Percentiles rank a stretch among this genome's conserved stretches.
phyloP scores from a whole-genome alignment of 2,329 filamentous ascomycete genomes.

The Corinectria fuckeliana region DNA sequence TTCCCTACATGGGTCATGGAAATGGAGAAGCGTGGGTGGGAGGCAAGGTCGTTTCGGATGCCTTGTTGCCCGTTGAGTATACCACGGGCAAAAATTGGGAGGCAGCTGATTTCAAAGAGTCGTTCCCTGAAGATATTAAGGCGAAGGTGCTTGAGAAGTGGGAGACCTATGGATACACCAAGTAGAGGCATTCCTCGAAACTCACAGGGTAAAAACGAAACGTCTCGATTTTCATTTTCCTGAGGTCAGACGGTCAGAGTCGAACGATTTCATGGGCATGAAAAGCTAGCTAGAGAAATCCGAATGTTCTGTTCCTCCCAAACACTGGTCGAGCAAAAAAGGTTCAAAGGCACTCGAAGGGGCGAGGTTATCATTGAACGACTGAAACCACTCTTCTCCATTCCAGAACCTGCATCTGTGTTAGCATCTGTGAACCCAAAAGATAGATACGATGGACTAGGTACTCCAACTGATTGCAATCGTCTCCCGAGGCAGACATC shows the following conservation, averaged over 20 bases:
- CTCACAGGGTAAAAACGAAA: neutral
- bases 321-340: conserved; percentile 23
- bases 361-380: conserved; percentile 21
- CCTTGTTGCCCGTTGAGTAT: conserved; percentile 51
- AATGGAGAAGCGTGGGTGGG: conserved; percentile 42
- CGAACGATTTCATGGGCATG: neutral
- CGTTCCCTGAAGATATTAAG: conserved; percentile 49
- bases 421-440: neutral
- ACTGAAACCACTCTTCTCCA: conserved; percentile 25
- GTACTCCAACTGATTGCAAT: neutral
- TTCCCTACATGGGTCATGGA: conserved; percentile 56
- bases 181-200: neutral
- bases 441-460: no score
- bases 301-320: neutral
- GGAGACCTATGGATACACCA: conserved; percentile 44
- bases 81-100: conserved; percentile 43
- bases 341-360: conserved; percentile 27
- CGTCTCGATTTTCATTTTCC: neutral
- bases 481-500: neutral
- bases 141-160: conserved; percentile 40
- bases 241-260: no score
- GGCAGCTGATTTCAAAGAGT: conserved; percentile 41
- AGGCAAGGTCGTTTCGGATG: conserved; percentile 55
- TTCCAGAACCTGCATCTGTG: neutral
- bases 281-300: neutral